These are phyloP conservation scores for Moniliella sp. DNA, from an alignment of 1,284 basidiomycete species.

Conservation along the genomic window DNA sequence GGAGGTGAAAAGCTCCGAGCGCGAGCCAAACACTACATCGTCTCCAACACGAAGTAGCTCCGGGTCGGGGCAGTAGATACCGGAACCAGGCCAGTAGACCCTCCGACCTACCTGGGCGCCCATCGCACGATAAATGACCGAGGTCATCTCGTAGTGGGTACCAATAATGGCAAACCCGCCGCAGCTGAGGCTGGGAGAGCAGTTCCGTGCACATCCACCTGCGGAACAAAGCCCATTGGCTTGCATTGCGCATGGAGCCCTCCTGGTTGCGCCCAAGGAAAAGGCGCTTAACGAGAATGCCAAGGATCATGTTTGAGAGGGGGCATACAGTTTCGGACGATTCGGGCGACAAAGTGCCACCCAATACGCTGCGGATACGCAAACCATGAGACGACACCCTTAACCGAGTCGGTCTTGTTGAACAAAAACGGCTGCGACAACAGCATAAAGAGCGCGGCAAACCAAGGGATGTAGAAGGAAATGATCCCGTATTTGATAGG, in stretches of 20 bases:
- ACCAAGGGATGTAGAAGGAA: constrained; percentile 26
- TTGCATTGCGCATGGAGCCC: constrained; percentile 30
- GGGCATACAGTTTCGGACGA: constrained; percentile 25
- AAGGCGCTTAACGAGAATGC: constrained; percentile 21
- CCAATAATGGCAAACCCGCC: constrained; percentile 24
- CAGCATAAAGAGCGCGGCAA: too few species aligned
- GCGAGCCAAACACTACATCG: constrained; percentile 31
- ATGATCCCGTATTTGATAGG: constrained; percentile 19
- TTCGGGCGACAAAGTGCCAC: constrained; percentile 29
- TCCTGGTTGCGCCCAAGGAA: constrained; percentile 24
- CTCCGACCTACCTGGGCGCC: constrained; percentile 29
- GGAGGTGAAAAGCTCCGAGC: constrained; percentile 29
- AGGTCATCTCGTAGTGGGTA: constrained; percentile 32
- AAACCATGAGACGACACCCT: constrained; percentile 30
- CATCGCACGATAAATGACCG: constrained; percentile 30
- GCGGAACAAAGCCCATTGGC: constrained; percentile 24
- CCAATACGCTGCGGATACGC: constrained; percentile 28
- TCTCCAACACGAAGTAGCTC: constrained; percentile 31
- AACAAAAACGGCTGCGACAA: constrained; percentile 27
- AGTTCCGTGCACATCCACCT: constrained; percentile 27
- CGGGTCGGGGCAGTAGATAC: constrained; percentile 30
- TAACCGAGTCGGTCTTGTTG: constrained; percentile 25
- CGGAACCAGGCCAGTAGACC: constrained; percentile 32
- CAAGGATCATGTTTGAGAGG: constrained; percentile 24
- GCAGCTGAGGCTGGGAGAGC: constrained; percentile 21